Conservation (phyloP, 805 yeast genomes). For the Kurtzmaniella fragi region DNA sequence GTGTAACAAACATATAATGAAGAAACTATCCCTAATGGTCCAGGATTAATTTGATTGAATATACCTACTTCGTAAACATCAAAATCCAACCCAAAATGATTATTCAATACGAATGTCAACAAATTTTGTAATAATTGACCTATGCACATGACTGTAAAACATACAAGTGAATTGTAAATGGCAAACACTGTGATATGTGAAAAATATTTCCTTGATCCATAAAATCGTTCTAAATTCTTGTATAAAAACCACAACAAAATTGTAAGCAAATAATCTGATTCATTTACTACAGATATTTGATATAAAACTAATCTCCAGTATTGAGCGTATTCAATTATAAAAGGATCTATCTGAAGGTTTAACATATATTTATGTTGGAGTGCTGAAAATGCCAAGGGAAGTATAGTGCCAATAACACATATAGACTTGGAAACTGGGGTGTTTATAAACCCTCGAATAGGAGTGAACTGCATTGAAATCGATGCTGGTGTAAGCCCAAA, state of each 20-base stretch:
- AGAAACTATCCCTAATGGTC: constrained; percentile 37
- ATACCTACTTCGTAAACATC: constrained; percentile 18
- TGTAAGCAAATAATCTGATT: constrained; percentile 49
- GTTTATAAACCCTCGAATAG: constrained; percentile 36
- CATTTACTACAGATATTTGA: constrained; percentile 53
- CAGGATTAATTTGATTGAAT: constrained; percentile 31
- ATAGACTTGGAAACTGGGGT: constrained; percentile 40
- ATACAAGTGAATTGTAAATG: constrained; percentile 42
- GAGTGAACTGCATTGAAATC: constrained; percentile 35
- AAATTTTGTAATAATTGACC: constrained; percentile 30
- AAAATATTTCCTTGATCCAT: constrained; percentile 52
- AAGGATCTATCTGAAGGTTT: constrained; percentile 46
- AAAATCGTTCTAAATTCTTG: constrained; percentile 52
- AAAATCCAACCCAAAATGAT: constrained; percentile 19
- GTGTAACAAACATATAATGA: constrained; percentile 37
- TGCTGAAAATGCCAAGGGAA: constrained; percentile 40
- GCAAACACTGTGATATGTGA: constrained; percentile 41
- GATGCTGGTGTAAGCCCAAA: no score
- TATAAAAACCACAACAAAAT: constrained; percentile 45
- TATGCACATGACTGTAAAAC: constrained; percentile 34
- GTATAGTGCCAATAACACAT: constrained; percentile 26
- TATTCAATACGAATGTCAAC: constrained; percentile 40
- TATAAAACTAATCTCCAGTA: constrained; percentile 50
- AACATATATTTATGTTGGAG: constrained; percentile 41
- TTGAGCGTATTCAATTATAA: constrained; percentile 48